These are phyloP conservation scores for Beauveria bassiana DNA, from an alignment of 2,329 filamentous ascomycete species.

Conservation along the genomic window DNA sequence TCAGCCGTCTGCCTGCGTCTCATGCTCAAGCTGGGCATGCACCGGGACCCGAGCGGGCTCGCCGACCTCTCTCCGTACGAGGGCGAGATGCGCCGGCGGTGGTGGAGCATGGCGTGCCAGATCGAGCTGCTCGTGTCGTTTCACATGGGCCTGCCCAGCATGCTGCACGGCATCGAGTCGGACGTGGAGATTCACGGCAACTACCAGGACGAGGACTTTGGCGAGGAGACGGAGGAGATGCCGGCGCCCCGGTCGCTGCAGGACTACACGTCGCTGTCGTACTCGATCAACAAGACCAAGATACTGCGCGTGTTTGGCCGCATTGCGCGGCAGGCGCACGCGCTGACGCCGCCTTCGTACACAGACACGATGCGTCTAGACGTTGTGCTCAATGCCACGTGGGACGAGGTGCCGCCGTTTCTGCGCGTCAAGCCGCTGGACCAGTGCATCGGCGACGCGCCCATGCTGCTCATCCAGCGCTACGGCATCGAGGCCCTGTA, in stretches of 20 bases:
- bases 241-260: constrained; percentile 48
- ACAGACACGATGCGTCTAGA: constrained; percentile 43
- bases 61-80: constrained; percentile 43
- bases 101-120: constrained; percentile 48
- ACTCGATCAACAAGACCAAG: constrained; percentile 43
- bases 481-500: constrained; percentile 45
- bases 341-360: constrained; percentile 39
- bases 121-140: constrained; percentile 59
- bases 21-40: constrained; percentile 51
- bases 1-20: constrained; percentile 42
- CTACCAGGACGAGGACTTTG: constrained; percentile 58
- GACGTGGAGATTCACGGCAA: constrained; percentile 57
- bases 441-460: constrained; percentile 40
- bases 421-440: constrained; percentile 42
- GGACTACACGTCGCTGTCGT: constrained; percentile 53
- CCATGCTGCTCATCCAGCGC: constrained; percentile 41
- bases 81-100: constrained; percentile 45
- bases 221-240: constrained; percentile 43
- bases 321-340: constrained; percentile 43
- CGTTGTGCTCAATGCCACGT: constrained; percentile 35
- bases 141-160: constrained; percentile 59
- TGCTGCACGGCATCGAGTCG: constrained; percentile 55
- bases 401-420: constrained; percentile 37
- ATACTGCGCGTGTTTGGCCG: constrained; percentile 41
- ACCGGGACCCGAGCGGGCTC: constrained; percentile 46